Percentiles rank a stretch among this genome's conserved stretches.
phyloP scores from a whole-genome alignment of 1,284 basidiomycete species.

The Cutaneotrichosporon daszewskae region DNA sequence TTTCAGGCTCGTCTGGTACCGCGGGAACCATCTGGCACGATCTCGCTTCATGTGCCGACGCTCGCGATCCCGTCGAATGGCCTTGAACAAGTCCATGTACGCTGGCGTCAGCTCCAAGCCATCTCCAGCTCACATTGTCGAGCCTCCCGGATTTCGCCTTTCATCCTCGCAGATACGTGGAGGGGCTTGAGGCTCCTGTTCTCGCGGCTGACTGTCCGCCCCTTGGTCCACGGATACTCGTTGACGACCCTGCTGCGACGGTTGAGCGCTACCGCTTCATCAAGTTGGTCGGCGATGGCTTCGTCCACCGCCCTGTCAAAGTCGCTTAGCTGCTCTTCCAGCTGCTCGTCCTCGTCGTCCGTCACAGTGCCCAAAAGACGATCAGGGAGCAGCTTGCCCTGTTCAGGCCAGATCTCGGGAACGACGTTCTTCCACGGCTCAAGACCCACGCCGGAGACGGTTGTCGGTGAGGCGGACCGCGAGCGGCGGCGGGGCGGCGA shows the following conservation, averaged over 20 bases:
- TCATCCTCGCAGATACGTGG: neutral
- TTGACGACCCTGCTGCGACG: neutral
- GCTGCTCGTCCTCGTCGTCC: slow-evolving; percentile 7
- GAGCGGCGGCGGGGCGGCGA: too few species aligned
- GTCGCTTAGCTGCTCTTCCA: slow-evolving; percentile 4
- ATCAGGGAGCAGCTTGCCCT: too few species aligned
- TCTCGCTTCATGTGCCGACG: neutral
- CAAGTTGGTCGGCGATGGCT: neutral
- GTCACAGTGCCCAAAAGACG: too few species aligned
- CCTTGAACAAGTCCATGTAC: neutral
- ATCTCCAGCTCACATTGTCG: too few species aligned
- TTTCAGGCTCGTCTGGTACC: neutral
- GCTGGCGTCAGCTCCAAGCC: too few species aligned
- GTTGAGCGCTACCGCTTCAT: neutral
- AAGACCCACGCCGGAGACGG: neutral
- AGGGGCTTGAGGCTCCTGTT: neutral
- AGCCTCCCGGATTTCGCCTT: too few species aligned
- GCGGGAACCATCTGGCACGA: neutral
- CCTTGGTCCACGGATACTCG: neutral
- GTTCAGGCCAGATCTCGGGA: too few species aligned
- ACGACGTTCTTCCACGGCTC: neutral
- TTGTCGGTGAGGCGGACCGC: neutral
- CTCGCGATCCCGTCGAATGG: neutral
- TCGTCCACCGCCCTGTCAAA: slow-evolving; percentile 2
- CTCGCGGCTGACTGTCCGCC: neutral